Evolutionary conservation across 805 yeast species (phyloP), one percentile per base, ranked within the genome.

Genomic region (Wickerhamiella lipophila): DNA sequence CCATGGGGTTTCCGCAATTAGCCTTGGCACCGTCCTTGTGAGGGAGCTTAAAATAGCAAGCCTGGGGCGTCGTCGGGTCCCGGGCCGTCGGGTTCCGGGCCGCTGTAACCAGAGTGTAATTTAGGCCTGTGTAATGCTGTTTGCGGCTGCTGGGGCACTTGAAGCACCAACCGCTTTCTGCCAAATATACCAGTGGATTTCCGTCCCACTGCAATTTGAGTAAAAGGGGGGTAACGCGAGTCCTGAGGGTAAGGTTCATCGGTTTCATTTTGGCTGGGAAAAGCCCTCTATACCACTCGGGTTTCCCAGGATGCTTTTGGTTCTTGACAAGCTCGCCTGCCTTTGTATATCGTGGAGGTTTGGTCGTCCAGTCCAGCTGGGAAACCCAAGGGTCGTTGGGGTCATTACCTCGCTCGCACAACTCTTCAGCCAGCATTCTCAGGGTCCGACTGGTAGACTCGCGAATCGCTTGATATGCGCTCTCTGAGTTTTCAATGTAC

Each of bases 151-250:
- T 42, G 0, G 63, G 76, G 1, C 78, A 85, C 46, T 77, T 68
- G 59, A 92, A 87, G 57, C 94, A 83, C 96, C 97, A 92, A 0
- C 99, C 98, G 50, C 73, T 66, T 2, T 72, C 59, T 43, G 81
- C 79, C 0, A 81, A 71, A 96, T 97, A 89, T 7, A 77, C 68
- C 1, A 89, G 71, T 0, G 97, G 95, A 51, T 74, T 72, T 0
- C 78, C 81, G 56, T 87, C 94, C 96, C 96, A 92, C 26, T 79
- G 75, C 46, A 92, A 68, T 52, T 79, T 76, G 50, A 92, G 69
- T 29, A 92, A 64, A 3, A 88, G 58, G 0, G 96, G 89, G 0
- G 95, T 76, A 3, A 78, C 67, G 55, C 97, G 69, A 0, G 95
- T 72, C 48, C 85, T 73, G 1, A 83, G 75, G 0, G 92, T 77